Conservation (phyloP, 495 filamentous ascomycete species). For the Oidiodendron maius region DNA sequence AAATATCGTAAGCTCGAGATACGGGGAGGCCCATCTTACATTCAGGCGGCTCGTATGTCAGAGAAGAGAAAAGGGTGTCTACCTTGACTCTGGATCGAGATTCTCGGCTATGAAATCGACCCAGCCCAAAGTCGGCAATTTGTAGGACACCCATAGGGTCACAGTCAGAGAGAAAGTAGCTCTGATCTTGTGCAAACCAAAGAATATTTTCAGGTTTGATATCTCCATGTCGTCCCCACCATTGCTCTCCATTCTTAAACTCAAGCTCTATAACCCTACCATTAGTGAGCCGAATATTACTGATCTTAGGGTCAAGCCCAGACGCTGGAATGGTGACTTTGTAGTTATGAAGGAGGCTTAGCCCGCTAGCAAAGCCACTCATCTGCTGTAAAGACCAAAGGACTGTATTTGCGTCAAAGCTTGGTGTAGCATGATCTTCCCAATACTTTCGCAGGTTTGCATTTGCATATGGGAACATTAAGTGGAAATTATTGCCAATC, state of each 20-base stretch:
- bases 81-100: not conserved
- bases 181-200: not conserved
- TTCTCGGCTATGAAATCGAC: not conserved
- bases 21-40: conserved; percentile 6
- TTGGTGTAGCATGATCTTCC: not conserved
- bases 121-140: conserved; percentile 18
- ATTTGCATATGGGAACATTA: conserved; percentile 12
- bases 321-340: not conserved
- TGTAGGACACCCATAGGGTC: conserved; percentile 9
- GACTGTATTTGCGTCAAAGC: not conserved
- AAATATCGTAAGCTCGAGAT: conserved; percentile 31
- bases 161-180: no score
- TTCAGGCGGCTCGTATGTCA: conserved; percentile 32
- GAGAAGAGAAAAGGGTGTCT: conserved; percentile 1
- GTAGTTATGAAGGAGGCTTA: conserved; percentile 4
- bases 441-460: conserved; percentile 6
- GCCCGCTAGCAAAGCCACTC: not conserved
- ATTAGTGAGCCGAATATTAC: not conserved
- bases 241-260: not conserved
- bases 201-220: conserved; percentile 24
- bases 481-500: conserved; percentile 2
- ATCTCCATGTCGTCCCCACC: conserved; percentile 19
- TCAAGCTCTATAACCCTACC: not conserved
- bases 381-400: conserved; percentile 5
- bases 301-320: not conserved